Percentiles rank a stretch among this genome's conserved stretches.
phyloP scores from a whole-genome alignment of 345 rosid species.

The Melaleuca quinquenervia region DNA sequence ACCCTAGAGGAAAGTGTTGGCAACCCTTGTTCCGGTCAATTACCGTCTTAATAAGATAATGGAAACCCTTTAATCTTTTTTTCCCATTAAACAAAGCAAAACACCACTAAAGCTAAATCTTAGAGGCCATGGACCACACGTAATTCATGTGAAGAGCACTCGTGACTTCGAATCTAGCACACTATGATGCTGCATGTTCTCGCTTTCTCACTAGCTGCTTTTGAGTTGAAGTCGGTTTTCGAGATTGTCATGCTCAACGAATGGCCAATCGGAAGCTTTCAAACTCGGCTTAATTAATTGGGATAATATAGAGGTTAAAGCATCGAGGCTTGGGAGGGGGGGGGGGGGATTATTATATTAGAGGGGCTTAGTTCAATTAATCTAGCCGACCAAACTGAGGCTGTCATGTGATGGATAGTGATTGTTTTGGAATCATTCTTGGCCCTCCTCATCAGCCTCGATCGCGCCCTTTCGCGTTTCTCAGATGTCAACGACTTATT shows the following conservation, averaged over 20 bases:
- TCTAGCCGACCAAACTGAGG: conserved; percentile 38
- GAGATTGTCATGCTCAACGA: conserved; percentile 7
- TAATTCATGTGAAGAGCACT: conserved; percentile 37
- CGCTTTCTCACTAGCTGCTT: conserved; percentile 16
- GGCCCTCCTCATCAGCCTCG: neutral
- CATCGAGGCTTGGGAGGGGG: neutral
- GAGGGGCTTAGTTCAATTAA: neutral
- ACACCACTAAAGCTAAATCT: conserved; percentile 12
- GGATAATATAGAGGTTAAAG: neutral
- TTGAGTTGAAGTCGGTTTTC: conserved; percentile 21
- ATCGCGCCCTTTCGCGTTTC: neutral
- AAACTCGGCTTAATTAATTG: conserved; percentile 14
- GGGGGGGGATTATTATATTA: neutral
- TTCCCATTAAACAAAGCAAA: conserved; percentile 6
- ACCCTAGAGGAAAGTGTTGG: neutral
- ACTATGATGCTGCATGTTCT: conserved; percentile 24
- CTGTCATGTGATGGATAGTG: conserved; percentile 46
- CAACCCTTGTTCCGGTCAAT: conserved; percentile 7
- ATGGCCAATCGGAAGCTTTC: conserved; percentile 16
- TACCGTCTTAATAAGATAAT: conserved; percentile 12
- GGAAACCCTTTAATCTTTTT: conserved; percentile 5
- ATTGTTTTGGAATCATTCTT: conserved; percentile 27
- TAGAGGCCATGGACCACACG: conserved; percentile 26
- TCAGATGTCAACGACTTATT: neutral
- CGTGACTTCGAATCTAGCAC: conserved; percentile 34